Percentiles rank a stretch among this genome's conserved stretches.
Evolutionary conservation across 305 asterid genomes (phyloP).

Genomic region (Lippia alba): DNA sequence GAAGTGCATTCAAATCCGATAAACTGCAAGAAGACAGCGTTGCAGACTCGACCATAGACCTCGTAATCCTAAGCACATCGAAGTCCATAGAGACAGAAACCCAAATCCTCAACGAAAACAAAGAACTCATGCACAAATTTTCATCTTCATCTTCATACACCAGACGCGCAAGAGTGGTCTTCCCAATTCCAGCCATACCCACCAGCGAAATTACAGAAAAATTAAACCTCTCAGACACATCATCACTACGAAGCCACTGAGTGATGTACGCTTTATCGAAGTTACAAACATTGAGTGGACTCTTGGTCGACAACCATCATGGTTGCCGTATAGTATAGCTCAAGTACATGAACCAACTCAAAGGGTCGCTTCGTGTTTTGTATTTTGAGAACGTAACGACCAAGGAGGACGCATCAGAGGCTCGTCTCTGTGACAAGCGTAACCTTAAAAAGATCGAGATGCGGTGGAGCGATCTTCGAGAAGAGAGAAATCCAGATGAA

Average conservation of each 20-base stretch:
- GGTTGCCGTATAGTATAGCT: constrained; percentile 29
- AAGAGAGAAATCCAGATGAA: constrained; percentile 15
- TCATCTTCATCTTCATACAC: constrained; percentile 10
- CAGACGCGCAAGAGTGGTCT: constrained; percentile 7
- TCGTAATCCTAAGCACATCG: constrained; percentile 2
- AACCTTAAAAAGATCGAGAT: constrained; percentile 28
- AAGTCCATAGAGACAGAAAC: constrained; percentile 16
- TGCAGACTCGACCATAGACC: not conserved
- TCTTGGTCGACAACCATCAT: constrained; percentile 25
- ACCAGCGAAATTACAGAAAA: constrained; percentile 13
- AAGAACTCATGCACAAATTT: not conserved
- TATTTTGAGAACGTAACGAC: constrained; percentile 30
- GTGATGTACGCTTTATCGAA: not conserved
- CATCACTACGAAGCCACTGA: not conserved
- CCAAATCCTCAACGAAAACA: constrained; percentile 11
- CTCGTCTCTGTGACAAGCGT: constrained; percentile 21
- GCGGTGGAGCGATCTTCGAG: constrained; percentile 21
- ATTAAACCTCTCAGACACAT: not conserved
- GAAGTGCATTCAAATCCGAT: not conserved
- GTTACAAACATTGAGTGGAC: constrained; percentile 20
- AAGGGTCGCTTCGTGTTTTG: constrained; percentile 34
- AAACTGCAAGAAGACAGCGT: not conserved
- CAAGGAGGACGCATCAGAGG: constrained; percentile 30
- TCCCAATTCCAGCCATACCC: constrained; percentile 34
- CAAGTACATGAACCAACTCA: constrained; percentile 31